Base-by-base conservation (phyloP, 768 basidiomycete genomes). In the Tephrocybe sp. region DNA sequence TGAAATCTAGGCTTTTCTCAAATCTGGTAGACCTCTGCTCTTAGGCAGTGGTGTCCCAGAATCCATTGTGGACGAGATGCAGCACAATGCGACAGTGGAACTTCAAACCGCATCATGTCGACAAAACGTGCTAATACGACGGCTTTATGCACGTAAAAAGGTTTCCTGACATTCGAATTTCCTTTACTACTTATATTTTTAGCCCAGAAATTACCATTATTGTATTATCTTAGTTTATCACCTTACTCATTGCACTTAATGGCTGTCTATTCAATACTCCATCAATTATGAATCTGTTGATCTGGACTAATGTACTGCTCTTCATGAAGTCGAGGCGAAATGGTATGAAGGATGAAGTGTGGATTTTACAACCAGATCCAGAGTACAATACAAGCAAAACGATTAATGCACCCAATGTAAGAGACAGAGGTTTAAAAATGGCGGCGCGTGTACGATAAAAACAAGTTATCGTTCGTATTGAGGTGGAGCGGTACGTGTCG, bases 1-100 rank as follows among this genome's bases (percentile, higher is more conserved):
- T 36, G 3, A 42, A 20, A 24, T 40, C 14, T 53, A 90, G 86
- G 72, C 78, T 12, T 89, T 91, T 61, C 60, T 91, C 34, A 75
- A 73, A 56, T 81, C 84, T 0, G 83, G 79, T 15, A 74, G 86
- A n/a, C 84, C 86, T 18, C 69, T 90, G 36, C 74, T 91, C 2
- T 75, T 90, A 4, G 78, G 82, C 11, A 78, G 72, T 58, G 89
- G 86, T 3, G 59, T 89, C 24, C 65, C 81, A 2, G 75, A 78
- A 60, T 65, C 69, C 7, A 61, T 83, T 14, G 74, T 89, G 18
- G 69, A 82, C 50, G 69, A 77, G 26, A 65, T 90, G 15, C 76
- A 88, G 63, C 48, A 50, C 4, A 76, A 80, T 20, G 77, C 82
- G 11, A 63, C 62, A n/a, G 38, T 60, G 28, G 89, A 90, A 58